These are phyloP conservation scores for Fistulifera pelliculosa DNA, from an alignment of 108 stramenopile species.

Conservation along the genomic window DNA sequence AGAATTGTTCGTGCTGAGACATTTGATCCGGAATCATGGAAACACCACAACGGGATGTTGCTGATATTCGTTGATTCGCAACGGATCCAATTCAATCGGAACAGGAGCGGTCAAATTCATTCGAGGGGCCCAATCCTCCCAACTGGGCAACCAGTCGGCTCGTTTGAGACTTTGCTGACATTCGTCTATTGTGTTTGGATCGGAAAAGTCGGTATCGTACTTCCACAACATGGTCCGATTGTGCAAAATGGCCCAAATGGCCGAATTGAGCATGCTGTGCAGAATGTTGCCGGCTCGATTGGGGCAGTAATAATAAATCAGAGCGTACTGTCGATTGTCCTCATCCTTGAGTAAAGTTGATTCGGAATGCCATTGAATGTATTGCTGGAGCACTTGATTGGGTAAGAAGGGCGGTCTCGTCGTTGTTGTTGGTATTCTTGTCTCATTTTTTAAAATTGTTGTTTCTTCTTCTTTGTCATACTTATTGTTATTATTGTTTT, in stretches of 20 bases:
- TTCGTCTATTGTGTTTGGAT: constrained; percentile 10
- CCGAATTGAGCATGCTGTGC: constrained; percentile 19
- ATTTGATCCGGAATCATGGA: too few species aligned
- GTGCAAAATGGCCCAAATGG: constrained; percentile 21
- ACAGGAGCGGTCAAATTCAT: background rate
- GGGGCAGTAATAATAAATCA: constrained; percentile 27
- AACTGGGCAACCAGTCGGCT: constrained; percentile 22
- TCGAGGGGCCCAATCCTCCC: constrained; percentile 11
- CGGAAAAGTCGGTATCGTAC: constrained; percentile 3
- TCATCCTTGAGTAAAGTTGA: background rate
- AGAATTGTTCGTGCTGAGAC: too few species aligned
- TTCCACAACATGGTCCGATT: constrained; percentile 23
- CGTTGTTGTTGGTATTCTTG: too few species aligned
- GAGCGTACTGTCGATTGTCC: constrained; percentile 15
- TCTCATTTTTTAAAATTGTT: too few species aligned
- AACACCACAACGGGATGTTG: too few species aligned
- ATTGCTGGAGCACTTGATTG: constrained; percentile 6
- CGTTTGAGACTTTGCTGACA: constrained; percentile 14
- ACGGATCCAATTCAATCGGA: constrained; percentile 2
- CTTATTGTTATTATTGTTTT: too few species aligned
- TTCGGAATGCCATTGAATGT: constrained; percentile 8
- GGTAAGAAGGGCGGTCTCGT: constrained; percentile 5
- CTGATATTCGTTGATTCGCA: background rate
- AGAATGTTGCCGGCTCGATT: constrained; percentile 22
- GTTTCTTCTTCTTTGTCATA: too few species aligned